Evolutionary conservation across 192 early-diverging fungal genomes (phyloP).

Genomic region (Entrophospora sp.): DNA sequence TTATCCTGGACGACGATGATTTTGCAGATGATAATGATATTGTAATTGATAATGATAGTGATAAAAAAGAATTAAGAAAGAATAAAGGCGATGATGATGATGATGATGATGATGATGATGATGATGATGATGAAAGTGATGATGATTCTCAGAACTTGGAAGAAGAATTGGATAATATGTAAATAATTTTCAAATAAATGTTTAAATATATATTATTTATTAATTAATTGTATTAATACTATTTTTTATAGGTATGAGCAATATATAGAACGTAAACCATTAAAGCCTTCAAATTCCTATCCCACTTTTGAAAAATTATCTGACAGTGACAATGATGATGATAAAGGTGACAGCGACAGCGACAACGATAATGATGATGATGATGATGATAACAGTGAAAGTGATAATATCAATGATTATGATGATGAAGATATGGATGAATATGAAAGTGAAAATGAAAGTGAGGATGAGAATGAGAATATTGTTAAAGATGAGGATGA

Average conservation of each 20-base stretch:
- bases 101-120: constrained; percentile 38
- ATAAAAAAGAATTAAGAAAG: constrained; percentile 21
- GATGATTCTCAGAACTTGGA: constrained; percentile 46
- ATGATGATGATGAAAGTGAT: constrained; percentile 25
- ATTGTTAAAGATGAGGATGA: constrained; percentile 27
- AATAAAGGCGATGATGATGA: constrained; percentile 39
- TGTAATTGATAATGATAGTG: constrained; percentile 27
- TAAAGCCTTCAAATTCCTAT: too few relatives aligned
- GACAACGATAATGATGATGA: constrained; percentile 49
- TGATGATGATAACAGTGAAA: constrained; percentile 25
- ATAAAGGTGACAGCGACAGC: constrained; percentile 60
- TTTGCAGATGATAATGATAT: constrained; percentile 40
- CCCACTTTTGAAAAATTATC: too few relatives aligned
- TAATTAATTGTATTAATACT: too few relatives aligned
- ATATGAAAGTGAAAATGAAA: constrained; percentile 20
- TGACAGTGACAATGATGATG: too few relatives aligned
- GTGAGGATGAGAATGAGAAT: constrained; percentile 29
- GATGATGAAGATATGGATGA: constrained; percentile 31
- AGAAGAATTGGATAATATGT: constrained; percentile 62
- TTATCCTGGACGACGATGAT: constrained; percentile 34
- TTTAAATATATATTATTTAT: too few relatives aligned
- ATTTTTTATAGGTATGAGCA: constrained; percentile 58
- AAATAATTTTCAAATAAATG: constrained; percentile 24
- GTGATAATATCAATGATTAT: constrained; percentile 6
- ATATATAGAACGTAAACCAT: constrained; percentile 60